Evolutionary conservation across 2,329 filamentous ascomycete genomes (phyloP).

Genomic region (Paraphaeosphaeria minitans): DNA sequence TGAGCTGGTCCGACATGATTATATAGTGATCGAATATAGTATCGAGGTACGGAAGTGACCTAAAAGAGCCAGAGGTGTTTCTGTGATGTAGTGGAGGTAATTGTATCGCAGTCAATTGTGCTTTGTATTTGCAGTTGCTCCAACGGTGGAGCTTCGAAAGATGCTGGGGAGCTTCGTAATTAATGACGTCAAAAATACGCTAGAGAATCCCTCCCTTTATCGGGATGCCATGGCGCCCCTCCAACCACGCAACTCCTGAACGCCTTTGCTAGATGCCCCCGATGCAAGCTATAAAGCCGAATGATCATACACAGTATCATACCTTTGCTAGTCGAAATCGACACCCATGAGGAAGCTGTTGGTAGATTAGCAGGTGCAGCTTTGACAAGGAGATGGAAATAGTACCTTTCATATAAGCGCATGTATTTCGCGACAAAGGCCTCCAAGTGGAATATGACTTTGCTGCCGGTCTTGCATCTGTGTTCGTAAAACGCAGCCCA

Average conservation of each 20-base stretch:
- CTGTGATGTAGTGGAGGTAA: not conserved
- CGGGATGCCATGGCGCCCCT: conserved; percentile 15
- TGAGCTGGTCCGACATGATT: conserved; percentile 59
- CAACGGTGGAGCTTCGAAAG: conserved; percentile 4
- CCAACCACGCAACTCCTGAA: conserved; percentile 22
- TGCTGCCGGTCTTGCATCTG: conserved; percentile 85
- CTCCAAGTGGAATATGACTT: conserved; percentile 97
- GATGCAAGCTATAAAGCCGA: not conserved
- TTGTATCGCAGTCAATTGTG: conserved; percentile 1
- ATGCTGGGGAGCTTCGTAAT: not conserved
- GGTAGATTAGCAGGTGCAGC: conserved; percentile 5
- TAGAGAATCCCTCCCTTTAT: conserved; percentile 1
- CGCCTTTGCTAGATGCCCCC: conserved; percentile 13
- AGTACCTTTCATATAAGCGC: conserved; percentile 88
- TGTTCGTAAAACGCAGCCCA: conserved; percentile 99
- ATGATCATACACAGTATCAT: not conserved
- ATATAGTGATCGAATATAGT: not conserved
- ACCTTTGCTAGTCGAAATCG: conserved; percentile 49
- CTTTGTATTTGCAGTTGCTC: not conserved
- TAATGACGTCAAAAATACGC: conserved; percentile 5
- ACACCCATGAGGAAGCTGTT: conserved; percentile 71
- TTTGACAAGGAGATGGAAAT: conserved; percentile 21
- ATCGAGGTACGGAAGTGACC: not conserved
- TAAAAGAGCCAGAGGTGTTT: not conserved
- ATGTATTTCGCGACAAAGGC: conserved; percentile 99